Evolutionary conservation across 2,329 filamentous ascomycete genomes (phyloP).

Genomic region (Triangularia setosa): DNA sequence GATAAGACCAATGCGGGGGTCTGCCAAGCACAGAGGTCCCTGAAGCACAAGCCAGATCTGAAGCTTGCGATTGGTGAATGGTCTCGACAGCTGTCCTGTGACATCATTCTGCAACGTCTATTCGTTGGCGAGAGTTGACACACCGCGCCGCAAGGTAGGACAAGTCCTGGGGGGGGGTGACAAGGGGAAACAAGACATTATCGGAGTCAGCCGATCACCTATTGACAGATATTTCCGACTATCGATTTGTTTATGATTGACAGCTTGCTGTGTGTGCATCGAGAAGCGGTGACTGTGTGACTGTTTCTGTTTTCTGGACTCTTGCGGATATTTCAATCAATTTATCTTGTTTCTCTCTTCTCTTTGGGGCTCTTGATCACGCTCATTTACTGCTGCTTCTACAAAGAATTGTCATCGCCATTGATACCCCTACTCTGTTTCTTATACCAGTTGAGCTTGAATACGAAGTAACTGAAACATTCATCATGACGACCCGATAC

Average conservation of each 20-base stretch:
- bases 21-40: constrained; percentile 4
- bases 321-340: neutral
- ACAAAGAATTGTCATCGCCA: neutral
- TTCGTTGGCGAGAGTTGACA: constrained; percentile 15
- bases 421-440: neutral
- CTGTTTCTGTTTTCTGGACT: neutral
- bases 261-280: neutral
- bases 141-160: neutral
- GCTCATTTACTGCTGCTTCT: neutral
- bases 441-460: neutral
- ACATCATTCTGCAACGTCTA: constrained; percentile 22
- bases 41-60: neutral
- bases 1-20: constrained; percentile 9
- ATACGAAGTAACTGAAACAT: neutral
- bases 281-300: constrained; percentile 20
- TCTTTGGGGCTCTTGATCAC: neutral
- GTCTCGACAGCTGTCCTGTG: constrained; percentile 19
- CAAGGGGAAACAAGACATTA: neutral
- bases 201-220: constrained; percentile 13
- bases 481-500: constrained; percentile 58
- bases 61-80: constrained; percentile 8
- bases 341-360: neutral
- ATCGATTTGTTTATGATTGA: neutral
- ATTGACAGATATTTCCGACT: constrained; percentile 8
- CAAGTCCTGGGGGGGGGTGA: neutral